Base-by-base conservation (phyloP, 768 basidiomycete genomes). In the Termitomyces sp. region DNA sequence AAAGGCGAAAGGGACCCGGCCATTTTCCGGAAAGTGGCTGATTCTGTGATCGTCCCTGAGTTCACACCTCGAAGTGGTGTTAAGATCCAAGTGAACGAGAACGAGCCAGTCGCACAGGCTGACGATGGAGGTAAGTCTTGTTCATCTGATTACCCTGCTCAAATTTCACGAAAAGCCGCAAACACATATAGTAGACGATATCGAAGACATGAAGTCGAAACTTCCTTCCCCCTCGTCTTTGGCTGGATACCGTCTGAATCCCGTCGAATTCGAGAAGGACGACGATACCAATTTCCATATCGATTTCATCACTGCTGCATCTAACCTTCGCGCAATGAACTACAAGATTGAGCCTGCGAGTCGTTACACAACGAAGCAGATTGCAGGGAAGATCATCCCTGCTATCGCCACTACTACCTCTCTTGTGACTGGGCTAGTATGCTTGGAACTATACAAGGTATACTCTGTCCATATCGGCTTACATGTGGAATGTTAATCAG, bases 341-440 rank as follows among this genome's bases (percentile, higher is more conserved):
- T 99, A 99, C 73, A 87, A 76, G 57, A 98, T 99, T 66, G 79
- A 81, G 49, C 74, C 80, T 19, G 93, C 95, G 14, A 92, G 95
- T 71, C 82, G 86, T 52, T 95, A 98, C 74, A 81, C 86, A 51
- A 98, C 97, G 42, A 98, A 98, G 77, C 91, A 94, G 71, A 96
- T 98, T 66, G 95, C 95, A 14, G 96, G 97, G 49, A 98, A 98
- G 79, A 98, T 98, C 68, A 98, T 99, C 61, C 97, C 97, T 56
- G 97, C 97, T 21, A 98, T 98, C 66, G 96, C 95, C n/a, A 98
- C 96, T 5, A 98, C 96, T 4, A 98, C 97, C 1, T 87, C 94
- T 17, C 82, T 98, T 50, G 91, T 97, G 48, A 93, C 93, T n/a
- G 96, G 96, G 19, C 72, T 98, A 56, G 92, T 96, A 46, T 98